Percentiles rank a stretch among this genome's conserved stretches.
These are phyloP conservation scores for Entophlyctis luteolus DNA, from an alignment of 192 early-diverging fungal species.

Conservation along the genomic window DNA sequence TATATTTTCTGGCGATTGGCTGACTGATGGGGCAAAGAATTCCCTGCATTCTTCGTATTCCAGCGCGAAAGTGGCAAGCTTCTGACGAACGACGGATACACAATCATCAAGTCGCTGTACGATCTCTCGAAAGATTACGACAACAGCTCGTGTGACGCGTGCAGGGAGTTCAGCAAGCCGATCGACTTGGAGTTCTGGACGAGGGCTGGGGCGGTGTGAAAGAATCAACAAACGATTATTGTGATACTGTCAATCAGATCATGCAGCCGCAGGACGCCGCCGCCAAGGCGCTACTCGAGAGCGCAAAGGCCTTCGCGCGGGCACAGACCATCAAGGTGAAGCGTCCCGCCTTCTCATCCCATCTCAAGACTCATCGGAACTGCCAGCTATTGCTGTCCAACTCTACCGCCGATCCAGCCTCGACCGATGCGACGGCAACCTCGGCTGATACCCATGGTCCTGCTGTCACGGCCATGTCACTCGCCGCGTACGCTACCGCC, in stretches of 20 bases:
- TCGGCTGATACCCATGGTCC: too few relatives aligned
- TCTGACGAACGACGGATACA: neutral
- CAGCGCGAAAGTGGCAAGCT: neutral
- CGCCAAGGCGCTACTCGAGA: constrained; percentile 27
- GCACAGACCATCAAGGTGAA: constrained; percentile 30
- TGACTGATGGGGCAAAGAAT: too few relatives aligned
- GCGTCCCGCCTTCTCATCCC: neutral
- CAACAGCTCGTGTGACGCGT: too few relatives aligned
- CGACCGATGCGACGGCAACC: neutral
- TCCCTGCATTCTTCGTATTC: neutral
- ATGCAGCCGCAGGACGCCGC: too few relatives aligned
- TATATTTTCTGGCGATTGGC: too few relatives aligned
- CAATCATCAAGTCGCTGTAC: neutral
- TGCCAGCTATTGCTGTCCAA: constrained; percentile 12
- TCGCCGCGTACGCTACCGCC: constrained; percentile 8
- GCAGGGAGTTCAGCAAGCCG: too few relatives aligned
- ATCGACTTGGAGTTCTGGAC: too few relatives aligned
- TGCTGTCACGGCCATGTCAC: constrained; percentile 7
- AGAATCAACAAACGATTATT: too few relatives aligned
- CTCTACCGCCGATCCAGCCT: neutral
- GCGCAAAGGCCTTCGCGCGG: constrained; percentile 35
- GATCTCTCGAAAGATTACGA: too few relatives aligned
- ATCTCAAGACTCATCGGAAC: neutral
- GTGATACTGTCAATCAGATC: too few relatives aligned
- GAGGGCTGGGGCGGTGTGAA: too few relatives aligned